These are phyloP conservation scores for Kockovaella imperatae DNA, from an alignment of 768 basidiomycete genomes.

Conservation along the genomic window DNA sequence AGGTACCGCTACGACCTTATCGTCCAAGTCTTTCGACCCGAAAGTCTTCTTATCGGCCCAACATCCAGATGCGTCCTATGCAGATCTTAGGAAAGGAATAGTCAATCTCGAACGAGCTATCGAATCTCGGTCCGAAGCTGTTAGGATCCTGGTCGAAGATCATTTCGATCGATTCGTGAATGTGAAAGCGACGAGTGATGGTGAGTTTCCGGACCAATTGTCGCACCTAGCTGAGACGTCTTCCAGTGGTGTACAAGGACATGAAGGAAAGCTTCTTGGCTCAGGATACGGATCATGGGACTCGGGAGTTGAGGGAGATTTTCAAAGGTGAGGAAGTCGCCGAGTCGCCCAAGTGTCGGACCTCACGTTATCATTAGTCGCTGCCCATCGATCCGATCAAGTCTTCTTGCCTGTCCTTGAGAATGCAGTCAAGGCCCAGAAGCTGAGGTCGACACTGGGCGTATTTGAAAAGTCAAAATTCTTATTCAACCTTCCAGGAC, in stretches of 20 bases:
- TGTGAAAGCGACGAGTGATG: constrained; percentile 93
- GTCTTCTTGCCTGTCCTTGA: constrained; percentile 94
- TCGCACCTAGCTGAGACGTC: not conserved
- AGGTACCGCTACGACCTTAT: constrained; percentile 76
- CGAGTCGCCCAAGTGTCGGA: constrained; percentile 2
- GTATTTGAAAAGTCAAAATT: constrained; percentile 96
- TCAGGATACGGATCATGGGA: constrained; percentile 68
- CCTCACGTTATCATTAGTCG: constrained; percentile 51
- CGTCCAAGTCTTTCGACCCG: constrained; percentile 92
- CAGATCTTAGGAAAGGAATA: constrained; percentile 76
- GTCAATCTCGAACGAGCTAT: constrained; percentile 66
- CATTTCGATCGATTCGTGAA: constrained; percentile 97
- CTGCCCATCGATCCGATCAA: constrained; percentile 86
- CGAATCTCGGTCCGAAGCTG: constrained; percentile 87
- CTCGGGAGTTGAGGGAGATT: constrained; percentile 70
- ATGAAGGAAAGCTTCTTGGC: constrained; percentile 85
- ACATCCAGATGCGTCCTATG: constrained; percentile 90
- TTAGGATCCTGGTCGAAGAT: constrained; percentile 88
- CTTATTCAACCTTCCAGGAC: constrained; percentile 94
- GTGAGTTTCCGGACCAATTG: constrained; percentile 48
- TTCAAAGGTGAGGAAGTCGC: constrained; percentile 60
- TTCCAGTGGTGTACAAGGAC: constrained; percentile 71
- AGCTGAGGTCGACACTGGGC: constrained; percentile 81
- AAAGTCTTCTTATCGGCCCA: constrained; percentile 83
- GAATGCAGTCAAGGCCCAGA: constrained; percentile 87